Conservation (phyloP, 805 yeast genomes). For the Spathaspora sp. region DNA sequence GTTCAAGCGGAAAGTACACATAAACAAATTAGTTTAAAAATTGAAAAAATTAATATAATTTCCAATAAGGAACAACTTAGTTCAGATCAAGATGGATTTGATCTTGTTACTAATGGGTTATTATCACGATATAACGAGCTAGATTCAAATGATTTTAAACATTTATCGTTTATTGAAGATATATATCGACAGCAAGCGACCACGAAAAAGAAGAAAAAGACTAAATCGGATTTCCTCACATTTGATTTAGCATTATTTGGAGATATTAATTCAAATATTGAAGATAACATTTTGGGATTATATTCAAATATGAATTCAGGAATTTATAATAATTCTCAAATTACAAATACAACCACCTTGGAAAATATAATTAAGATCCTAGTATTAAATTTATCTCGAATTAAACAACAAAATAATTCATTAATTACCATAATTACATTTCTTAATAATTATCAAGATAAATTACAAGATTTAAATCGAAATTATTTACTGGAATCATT, state of each 20-base stretch:
- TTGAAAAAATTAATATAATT: constrained; percentile 67
- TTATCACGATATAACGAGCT: constrained; percentile 6
- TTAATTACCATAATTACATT: constrained; percentile 53
- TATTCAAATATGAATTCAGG: constrained; percentile 50
- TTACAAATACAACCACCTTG: constrained; percentile 53
- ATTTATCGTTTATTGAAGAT: constrained; percentile 33
- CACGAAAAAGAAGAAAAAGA: constrained; percentile 3
- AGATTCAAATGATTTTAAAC: constrained; percentile 29
- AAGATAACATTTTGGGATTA: constrained; percentile 48
- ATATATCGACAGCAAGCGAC: constrained; percentile 13
- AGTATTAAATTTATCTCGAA: constrained; percentile 52
- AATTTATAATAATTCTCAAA: constrained; percentile 54
- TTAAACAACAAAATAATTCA: constrained; percentile 56
- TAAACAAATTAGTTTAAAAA: constrained; percentile 79
- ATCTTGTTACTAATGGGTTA: neutral
- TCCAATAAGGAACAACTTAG: neutral
- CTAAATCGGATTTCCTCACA: constrained; percentile 13
- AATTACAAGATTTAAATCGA: constrained; percentile 22
- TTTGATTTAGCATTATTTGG: constrained; percentile 64
- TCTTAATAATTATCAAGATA: constrained; percentile 43
- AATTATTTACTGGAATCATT: constrained; percentile 19
- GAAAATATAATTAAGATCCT: constrained; percentile 54
- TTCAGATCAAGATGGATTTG: neutral
- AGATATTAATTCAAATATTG: constrained; percentile 48
- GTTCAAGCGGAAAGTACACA: constrained; percentile 68